These are phyloP conservation scores for Diutina scorzettiae DNA, from an alignment of 1,139 yeast genomes.

Conservation along the genomic window DNA sequence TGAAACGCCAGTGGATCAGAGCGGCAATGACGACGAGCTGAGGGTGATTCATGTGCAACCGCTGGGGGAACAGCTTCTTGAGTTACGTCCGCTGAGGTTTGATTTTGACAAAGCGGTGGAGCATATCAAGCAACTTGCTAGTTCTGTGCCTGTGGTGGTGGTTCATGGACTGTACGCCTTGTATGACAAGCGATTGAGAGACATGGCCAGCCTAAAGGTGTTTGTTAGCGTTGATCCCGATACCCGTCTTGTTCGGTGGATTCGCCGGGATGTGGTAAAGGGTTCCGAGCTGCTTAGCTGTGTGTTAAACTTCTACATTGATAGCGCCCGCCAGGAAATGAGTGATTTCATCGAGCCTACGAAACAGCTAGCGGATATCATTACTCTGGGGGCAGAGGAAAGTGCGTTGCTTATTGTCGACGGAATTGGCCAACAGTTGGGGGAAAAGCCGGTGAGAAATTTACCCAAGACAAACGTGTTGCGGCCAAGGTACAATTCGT, in stretches of 20 bases:
- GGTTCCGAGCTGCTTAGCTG: conserved; percentile 23
- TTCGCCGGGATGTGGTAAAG: conserved; percentile 28
- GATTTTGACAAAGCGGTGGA: conserved; percentile 18
- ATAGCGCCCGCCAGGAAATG: conserved; percentile 66
- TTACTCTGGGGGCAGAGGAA: conserved; percentile 64
- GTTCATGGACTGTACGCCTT: conserved; percentile 78
- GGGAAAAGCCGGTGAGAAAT: background rate
- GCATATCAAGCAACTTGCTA: conserved; percentile 8
- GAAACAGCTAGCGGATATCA: conserved; percentile 68
- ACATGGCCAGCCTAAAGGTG: conserved; percentile 51
- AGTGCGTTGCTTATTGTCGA: conserved; percentile 67
- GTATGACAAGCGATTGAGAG: conserved; percentile 48
- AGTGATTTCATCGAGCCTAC: conserved; percentile 63
- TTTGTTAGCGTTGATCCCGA: conserved; percentile 86
- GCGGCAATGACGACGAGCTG: background rate
- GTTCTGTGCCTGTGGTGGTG: conserved; percentile 28
- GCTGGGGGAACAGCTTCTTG: conserved; percentile 4
- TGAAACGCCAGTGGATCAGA: background rate
- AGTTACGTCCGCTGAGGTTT: conserved; percentile 29
- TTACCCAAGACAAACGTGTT: background rate
- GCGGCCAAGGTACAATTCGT: background rate
- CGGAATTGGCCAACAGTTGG: conserved; percentile 30
- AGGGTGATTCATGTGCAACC: conserved; percentile 1
- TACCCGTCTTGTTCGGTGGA: conserved; percentile 69
- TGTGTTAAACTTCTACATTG: conserved; percentile 49